Evolutionary conservation across 192 early-diverging fungal species (phyloP).

Genomic region (Linnemannia schmuckeri): DNA sequence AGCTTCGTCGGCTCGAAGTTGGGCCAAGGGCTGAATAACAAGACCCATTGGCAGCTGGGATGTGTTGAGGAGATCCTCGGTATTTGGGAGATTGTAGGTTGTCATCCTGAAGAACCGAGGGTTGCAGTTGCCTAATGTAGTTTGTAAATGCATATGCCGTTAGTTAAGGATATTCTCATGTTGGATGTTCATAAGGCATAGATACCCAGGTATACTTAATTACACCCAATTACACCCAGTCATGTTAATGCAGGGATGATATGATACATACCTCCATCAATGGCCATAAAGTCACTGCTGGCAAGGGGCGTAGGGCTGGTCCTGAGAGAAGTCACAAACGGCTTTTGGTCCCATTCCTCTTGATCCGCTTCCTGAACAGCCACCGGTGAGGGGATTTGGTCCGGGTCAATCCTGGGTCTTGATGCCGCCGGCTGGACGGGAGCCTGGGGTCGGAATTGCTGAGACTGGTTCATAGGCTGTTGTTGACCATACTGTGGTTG

Average conservation of each 20-base stretch:
- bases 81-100: conserved; percentile 88
- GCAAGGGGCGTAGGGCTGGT: conserved; percentile 80
- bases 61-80: conserved; percentile 82
- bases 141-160: neutral
- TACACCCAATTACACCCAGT: neutral
- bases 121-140: conserved; percentile 76
- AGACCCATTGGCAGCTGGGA: conserved; percentile 88
- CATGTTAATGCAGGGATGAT: neutral
- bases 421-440: conserved; percentile 42
- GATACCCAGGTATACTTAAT: neutral
- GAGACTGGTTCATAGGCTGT: conserved; percentile 19
- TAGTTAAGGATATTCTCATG: neutral
- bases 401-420: conserved; percentile 88
- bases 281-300: conserved; percentile 79
- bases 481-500: conserved; percentile 38
- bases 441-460: conserved; percentile 34
- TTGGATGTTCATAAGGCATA: neutral
- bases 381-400: conserved; percentile 93
- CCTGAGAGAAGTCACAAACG: conserved; percentile 81
- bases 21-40: conserved; percentile 93
- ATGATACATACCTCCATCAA: conserved; percentile 83
- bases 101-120: conserved; percentile 94
- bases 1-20: conserved; percentile 82
- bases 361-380: conserved; percentile 89
- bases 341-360: conserved; percentile 69